phyloP scores from a whole-genome alignment of 345 rosid species.

The Salix arbutifolia region DNA sequence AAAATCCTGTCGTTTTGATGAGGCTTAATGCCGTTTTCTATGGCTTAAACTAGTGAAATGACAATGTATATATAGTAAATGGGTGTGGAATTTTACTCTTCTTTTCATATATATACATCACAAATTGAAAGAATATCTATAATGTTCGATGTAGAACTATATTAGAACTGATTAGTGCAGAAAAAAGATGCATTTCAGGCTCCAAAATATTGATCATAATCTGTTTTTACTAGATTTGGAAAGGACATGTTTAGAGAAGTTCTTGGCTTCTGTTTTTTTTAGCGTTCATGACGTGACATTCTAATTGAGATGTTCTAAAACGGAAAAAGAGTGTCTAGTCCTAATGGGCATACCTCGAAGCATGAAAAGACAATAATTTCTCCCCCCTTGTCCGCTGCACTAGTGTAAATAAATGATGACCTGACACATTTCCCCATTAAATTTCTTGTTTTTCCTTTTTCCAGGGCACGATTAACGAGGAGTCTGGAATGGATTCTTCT shows the following conservation, averaged over 20 bases:
- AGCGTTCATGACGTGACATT: background rate
- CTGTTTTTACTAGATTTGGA: slow-evolving; percentile 4
- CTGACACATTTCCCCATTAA: slow-evolving; percentile 11
- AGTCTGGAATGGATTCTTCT: slow-evolving; percentile 58
- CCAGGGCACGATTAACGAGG: slow-evolving; percentile 58
- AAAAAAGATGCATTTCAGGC: background rate
- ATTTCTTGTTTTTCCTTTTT: background rate
- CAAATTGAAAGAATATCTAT: background rate
- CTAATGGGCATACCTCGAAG: background rate
- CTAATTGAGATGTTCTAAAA: background rate
- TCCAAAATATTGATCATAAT: background rate
- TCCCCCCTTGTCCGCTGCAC: background rate
- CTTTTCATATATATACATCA: background rate
- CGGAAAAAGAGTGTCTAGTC: slow-evolving; percentile 3
- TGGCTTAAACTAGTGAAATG: background rate
- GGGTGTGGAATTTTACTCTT: background rate
- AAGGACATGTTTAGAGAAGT: background rate
- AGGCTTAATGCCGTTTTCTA: background rate
- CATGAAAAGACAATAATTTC: slow-evolving; percentile 6
- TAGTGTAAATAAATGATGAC: background rate
- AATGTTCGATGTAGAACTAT: background rate
- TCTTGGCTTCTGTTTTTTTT: slow-evolving; percentile 6
- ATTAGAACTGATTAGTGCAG: background rate
- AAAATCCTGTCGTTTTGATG: background rate
- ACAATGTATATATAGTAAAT: background rate